Evolutionary conservation across 305 asterid species (phyloP).

Genomic region (Plantago lanceolata): DNA sequence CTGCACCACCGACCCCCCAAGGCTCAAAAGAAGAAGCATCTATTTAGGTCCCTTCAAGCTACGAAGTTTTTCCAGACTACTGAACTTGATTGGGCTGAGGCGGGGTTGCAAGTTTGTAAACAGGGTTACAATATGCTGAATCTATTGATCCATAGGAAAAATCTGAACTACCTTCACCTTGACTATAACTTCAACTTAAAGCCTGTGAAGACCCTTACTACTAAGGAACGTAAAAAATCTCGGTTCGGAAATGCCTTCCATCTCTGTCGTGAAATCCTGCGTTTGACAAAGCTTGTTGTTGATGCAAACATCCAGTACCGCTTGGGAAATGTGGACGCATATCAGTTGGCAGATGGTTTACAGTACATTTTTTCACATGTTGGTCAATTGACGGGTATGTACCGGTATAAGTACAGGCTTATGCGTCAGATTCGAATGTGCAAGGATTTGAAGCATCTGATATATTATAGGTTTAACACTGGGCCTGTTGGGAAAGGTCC

Average conservation of each 20-base stretch:
- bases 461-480: slow-evolving; percentile 92
- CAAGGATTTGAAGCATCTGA: slow-evolving; percentile 95
- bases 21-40: slow-evolving; percentile 97
- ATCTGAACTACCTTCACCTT: slow-evolving; percentile 91
- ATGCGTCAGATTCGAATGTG: slow-evolving; percentile 99
- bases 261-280: slow-evolving; percentile 96
- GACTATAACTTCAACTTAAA: slow-evolving; percentile 94
- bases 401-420: slow-evolving; percentile 92
- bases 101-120: slow-evolving; percentile 98
- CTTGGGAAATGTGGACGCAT: slow-evolving; percentile 95
- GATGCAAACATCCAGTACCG: slow-evolving; percentile 99
- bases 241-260: slow-evolving; percentile 98
- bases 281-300: slow-evolving; percentile 94
- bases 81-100: slow-evolving; percentile 99
- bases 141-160: slow-evolving; percentile 90
- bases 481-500: slow-evolving; percentile 99
- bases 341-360: slow-evolving; percentile 98
- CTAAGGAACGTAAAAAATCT: slow-evolving; percentile 94
- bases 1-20: slow-evolving; percentile 99
- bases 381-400: slow-evolving; percentile 99
- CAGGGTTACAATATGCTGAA: slow-evolving; percentile 99
- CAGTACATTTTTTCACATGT: slow-evolving; percentile 97
- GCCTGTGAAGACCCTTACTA: slow-evolving; percentile 99
- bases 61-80: slow-evolving; percentile 97
- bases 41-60: slow-evolving; percentile 92